phyloP scores from a whole-genome alignment of 2,329 filamentous ascomycete species.

The Cercospora citrullina region DNA sequence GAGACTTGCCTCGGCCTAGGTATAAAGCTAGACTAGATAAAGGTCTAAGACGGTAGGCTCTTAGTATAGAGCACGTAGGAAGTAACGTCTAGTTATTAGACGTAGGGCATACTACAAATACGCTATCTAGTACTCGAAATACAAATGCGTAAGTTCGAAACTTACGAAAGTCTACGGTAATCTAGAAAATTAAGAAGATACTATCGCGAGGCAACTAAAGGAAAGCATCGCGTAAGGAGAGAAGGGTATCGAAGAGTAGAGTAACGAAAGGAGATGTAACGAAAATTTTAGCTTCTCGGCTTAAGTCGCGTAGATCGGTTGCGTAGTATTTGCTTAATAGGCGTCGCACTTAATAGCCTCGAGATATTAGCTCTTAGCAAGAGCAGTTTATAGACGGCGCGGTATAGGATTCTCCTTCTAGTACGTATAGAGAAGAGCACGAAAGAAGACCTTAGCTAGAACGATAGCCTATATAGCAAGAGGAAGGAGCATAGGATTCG shows the following conservation, averaged over 20 bases:
- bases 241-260: neutral
- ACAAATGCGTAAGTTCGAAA: neutral
- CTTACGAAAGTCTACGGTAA: neutral
- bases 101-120: neutral
- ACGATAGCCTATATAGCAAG: neutral
- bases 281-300: neutral
- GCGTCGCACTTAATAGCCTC: neutral
- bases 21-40: neutral
- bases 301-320: neutral
- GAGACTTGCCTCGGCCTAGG: neutral
- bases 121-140: neutral
- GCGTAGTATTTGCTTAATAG: neutral
- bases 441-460: neutral
- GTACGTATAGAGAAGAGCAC: neutral
- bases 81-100: neutral
- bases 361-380: neutral
- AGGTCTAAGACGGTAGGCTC: neutral
- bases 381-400: neutral
- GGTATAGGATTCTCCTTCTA: neutral
- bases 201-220: neutral
- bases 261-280: neutral
- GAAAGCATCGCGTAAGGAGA: neutral
- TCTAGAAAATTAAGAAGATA: neutral
- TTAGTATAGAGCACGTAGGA: neutral
- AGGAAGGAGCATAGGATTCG: neutral